Base-by-base conservation (phyloP, 805 yeast species). In the Pichia phayaonensis region DNA sequence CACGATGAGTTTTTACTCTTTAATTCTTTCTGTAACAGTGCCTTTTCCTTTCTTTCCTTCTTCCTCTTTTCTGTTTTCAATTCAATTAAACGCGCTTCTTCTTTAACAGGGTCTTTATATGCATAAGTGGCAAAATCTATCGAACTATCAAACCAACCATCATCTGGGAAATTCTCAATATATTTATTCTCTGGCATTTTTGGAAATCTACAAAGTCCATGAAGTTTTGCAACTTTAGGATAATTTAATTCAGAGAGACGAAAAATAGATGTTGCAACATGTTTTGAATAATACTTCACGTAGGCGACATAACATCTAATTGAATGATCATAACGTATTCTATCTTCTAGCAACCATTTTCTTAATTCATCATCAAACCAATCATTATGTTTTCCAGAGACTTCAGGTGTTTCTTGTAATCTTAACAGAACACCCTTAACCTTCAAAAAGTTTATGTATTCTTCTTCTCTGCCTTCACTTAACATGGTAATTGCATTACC, bases 121-220 rank as follows among this genome's bases (percentile, higher is more conserved):
- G 74, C 69, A 63, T 77, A 88, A 1, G 65, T 71, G 54, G 85
- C 88, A 80, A 87, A 76, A 57, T 87, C 84, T 20, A 90, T 72
- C 2, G 71, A 70, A 27, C 72, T 72, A 20, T 69, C 74, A 2
- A 82, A 75, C 89, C 90, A 88, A 1, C 97, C 97, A 54, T 80
- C 83, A 46, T 75, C 79, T 0, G 90, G 86, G 59, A 81, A 68
- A 13, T 66, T 56, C 2, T 74, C 78, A 2, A 82, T 70, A 57
- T 75, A 72, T 48, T 70, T 72, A 22, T 83, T 76, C 62, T 94
- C 99, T 0, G 99, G 99, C 98, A 95, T 94, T 58, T 83, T 80
- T 10, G 99, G 99, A 52, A 92, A 68, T 57, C 97, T 74, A 42
- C 87, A 67, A 2, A 94, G 66, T 1, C 97, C 96, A 65, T 86